Percentiles rank a stretch among this genome's conserved stretches.
Evolutionary conservation across 78 protist species (phyloP).

Genomic region (Guillardia theta): DNA sequence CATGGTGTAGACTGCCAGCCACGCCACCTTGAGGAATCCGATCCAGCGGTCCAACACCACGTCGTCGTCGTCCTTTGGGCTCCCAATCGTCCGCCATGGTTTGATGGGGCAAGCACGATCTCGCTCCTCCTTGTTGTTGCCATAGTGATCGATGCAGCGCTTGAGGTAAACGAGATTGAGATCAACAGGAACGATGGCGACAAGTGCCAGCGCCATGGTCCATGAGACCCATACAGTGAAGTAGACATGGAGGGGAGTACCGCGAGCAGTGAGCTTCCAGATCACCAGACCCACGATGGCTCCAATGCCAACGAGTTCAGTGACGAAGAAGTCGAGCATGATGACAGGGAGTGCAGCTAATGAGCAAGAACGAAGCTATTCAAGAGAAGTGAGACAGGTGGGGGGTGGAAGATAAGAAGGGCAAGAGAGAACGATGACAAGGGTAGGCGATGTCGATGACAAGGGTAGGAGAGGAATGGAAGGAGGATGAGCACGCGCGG

Average conservation of each 20-base stretch:
- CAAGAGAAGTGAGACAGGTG: too few relatives aligned
- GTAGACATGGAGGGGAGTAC: neutral
- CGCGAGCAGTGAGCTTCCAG: neutral
- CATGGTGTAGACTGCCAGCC: neutral
- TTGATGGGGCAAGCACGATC: neutral
- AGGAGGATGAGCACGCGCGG: too few relatives aligned
- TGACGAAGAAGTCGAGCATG: too few relatives aligned
- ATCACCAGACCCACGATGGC: neutral
- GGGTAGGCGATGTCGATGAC: too few relatives aligned
- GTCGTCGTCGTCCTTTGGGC: neutral
- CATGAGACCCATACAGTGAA: neutral
- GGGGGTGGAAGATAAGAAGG: too few relatives aligned
- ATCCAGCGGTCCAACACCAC: neutral
- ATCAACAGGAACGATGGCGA: neutral
- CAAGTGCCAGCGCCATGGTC: neutral
- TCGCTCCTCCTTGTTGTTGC: neutral
- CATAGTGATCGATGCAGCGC: slow-evolving; percentile 13
- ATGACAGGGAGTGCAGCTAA: too few relatives aligned
- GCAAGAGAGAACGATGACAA: too few relatives aligned
- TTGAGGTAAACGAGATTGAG: neutral
- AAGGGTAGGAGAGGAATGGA: too few relatives aligned
- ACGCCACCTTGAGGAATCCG: neutral
- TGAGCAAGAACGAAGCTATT: too few relatives aligned
- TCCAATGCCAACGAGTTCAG: neutral
- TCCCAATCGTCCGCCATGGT: neutral